Evolutionary conservation across 495 filamentous ascomycete species (phyloP).

Genomic region (Hypoxylon trugodes): DNA sequence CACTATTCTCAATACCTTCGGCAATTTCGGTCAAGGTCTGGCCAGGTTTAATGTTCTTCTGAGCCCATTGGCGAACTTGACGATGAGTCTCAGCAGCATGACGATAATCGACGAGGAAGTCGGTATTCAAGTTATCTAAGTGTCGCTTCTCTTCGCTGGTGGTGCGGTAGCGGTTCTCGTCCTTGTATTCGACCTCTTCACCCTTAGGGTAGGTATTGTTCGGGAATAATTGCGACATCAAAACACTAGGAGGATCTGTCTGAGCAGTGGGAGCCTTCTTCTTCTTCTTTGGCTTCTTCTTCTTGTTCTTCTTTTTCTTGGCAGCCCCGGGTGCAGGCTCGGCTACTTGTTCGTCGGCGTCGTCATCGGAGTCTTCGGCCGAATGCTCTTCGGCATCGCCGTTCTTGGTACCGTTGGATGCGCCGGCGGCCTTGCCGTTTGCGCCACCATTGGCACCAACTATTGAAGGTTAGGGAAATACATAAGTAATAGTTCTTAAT

Average conservation of each 20-base stretch:
- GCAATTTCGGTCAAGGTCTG: constrained; percentile 82
- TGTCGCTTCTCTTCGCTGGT: constrained; percentile 90
- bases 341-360: constrained; percentile 53
- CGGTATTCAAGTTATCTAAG: constrained; percentile 81
- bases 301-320: constrained; percentile 71
- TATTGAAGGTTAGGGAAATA: constrained; percentile 30
- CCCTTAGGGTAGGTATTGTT: constrained; percentile 78
- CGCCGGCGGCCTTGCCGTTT: constrained; percentile 57
- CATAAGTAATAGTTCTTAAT: not conserved
- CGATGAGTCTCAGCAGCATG: constrained; percentile 88
- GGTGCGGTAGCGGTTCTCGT: constrained; percentile 83
- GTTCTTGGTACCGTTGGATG: constrained; percentile 48
- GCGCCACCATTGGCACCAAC: constrained; percentile 57
- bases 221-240: constrained; percentile 78
- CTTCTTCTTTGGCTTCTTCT: constrained; percentile 89
- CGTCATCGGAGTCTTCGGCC: constrained; percentile 75
- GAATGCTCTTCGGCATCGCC: constrained; percentile 67
- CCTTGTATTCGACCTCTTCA: constrained; percentile 77
- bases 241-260: constrained; percentile 78
- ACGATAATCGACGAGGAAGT: constrained; percentile 87
- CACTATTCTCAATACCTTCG: constrained; percentile 84
- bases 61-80: constrained; percentile 84
- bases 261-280: constrained; percentile 76
- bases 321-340: constrained; percentile 52
- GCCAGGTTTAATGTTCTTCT: constrained; percentile 83